A percentile compares a stretch with the other conserved stretches of the same genome.
These are phyloP conservation scores for Penicillium verrucosum DNA, from an alignment of 2,329 filamentous ascomycete genomes.

Conservation along the genomic window DNA sequence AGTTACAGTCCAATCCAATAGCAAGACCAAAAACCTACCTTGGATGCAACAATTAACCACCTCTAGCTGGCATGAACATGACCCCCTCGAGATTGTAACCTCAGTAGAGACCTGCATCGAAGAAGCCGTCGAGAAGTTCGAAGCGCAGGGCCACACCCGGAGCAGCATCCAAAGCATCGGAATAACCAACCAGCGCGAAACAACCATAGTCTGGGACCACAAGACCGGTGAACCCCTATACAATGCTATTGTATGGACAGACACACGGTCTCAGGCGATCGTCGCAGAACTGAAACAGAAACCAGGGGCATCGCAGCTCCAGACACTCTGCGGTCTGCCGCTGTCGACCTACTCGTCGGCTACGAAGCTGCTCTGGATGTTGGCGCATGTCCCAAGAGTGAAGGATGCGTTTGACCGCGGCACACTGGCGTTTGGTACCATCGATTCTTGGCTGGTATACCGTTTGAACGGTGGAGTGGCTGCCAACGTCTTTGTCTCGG, in stretches of 20 bases:
- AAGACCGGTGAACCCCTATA: constrained; percentile 74
- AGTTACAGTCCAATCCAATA: constrained; percentile 36
- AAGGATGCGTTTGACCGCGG: constrained; percentile 70
- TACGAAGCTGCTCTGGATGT: constrained; percentile 78
- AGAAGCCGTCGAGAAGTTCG: constrained; percentile 66
- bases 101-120: constrained; percentile 78
- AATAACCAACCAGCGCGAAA: constrained; percentile 89
- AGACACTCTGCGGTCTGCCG: constrained; percentile 71
- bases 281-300: constrained; percentile 71
- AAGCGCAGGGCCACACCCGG: constrained; percentile 60
- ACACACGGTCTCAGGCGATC: constrained; percentile 72
- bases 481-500: constrained; percentile 73
- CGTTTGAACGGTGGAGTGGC: constrained; percentile 67
- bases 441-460: constrained; percentile 85
- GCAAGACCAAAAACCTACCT: neutral
- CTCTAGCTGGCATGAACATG: constrained; percentile 80
- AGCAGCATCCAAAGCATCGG: constrained; percentile 70
- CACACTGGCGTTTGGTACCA: constrained; percentile 76
- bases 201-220: constrained; percentile 79
- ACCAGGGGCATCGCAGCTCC: constrained; percentile 63
- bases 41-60: neutral
- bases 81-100: constrained; percentile 69
- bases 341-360: constrained; percentile 85
- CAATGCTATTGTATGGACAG: constrained; percentile 87
- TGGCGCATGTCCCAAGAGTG: constrained; percentile 68